Evolutionary conservation across 306 rosid species (phyloP).

Genomic region (Quercus mongolica): DNA sequence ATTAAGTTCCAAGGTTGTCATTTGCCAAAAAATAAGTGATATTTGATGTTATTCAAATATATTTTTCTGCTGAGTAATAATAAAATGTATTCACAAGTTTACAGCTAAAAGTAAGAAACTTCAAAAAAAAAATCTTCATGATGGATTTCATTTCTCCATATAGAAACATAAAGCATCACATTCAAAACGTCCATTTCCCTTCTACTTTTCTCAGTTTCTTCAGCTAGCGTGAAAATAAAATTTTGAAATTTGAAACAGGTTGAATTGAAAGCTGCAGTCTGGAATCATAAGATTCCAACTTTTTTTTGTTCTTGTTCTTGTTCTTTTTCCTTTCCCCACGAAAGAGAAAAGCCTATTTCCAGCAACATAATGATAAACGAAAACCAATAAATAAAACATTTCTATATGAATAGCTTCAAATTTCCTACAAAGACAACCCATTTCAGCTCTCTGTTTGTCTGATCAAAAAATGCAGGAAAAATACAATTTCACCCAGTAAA

Average conservation of each 20-base stretch:
- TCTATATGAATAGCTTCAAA: not conserved
- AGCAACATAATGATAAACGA: not conserved
- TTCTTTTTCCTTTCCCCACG: not conserved
- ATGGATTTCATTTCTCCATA: not conserved
- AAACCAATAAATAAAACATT: not conserved
- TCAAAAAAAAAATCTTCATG: too few relatives aligned
- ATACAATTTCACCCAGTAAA: not conserved
- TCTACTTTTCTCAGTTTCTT: not conserved
- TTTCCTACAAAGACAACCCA: not conserved
- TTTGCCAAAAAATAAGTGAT: not conserved
- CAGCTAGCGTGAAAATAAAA: not conserved
- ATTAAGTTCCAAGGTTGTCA: not conserved
- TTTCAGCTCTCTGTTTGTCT: not conserved
- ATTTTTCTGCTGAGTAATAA: not conserved
- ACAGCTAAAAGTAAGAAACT: not conserved
- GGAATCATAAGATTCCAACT: not conserved
- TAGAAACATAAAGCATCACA: not conserved
- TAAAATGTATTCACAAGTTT: not conserved
- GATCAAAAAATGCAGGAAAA: not conserved
- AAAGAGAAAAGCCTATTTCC: not conserved
- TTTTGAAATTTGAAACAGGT: not conserved
- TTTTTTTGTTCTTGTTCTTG: not conserved
- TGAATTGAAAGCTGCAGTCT: not conserved
- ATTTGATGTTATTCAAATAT: not conserved
- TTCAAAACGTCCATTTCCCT: not conserved